phyloP scores from a whole-genome alignment of 2,329 filamentous ascomycete genomes.

The Diaporthe sp. region DNA sequence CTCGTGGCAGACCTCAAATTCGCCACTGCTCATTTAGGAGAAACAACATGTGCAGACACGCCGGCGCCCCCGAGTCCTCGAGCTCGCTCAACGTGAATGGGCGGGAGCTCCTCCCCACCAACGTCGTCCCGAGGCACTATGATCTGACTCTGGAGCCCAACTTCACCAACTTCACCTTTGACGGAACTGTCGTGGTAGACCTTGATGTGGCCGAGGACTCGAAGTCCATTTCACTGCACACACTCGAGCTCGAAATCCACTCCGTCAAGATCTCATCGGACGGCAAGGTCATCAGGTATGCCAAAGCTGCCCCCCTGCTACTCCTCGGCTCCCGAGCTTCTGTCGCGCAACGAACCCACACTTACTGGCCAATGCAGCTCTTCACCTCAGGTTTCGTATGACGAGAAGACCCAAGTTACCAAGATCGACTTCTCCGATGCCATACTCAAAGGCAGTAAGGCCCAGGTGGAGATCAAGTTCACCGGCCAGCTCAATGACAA shows the following conservation, averaged over 20 bases:
- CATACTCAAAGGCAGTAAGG: slow-evolving; percentile 81
- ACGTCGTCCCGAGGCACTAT: slow-evolving; percentile 94
- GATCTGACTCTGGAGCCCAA: slow-evolving; percentile 92
- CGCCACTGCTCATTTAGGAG: slow-evolving; percentile 82
- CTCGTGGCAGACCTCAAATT: slow-evolving; percentile 40
- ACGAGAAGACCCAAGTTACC: slow-evolving; percentile 84
- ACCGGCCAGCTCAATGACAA: slow-evolving; percentile 86
- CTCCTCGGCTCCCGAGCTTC: neutral
- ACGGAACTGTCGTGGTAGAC: slow-evolving; percentile 87
- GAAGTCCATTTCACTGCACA: slow-evolving; percentile 88
- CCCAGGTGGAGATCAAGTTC: slow-evolving; percentile 82
- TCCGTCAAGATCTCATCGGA: slow-evolving; percentile 75
- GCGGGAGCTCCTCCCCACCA: slow-evolving; percentile 89
- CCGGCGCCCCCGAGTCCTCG: slow-evolving; percentile 50
- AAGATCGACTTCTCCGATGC: slow-evolving; percentile 83
- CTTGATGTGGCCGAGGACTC: slow-evolving; percentile 89
- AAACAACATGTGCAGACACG: slow-evolving; percentile 75
- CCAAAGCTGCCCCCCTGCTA: slow-evolving; percentile 19
- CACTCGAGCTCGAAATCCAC: slow-evolving; percentile 86
- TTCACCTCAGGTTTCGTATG: slow-evolving; percentile 77
- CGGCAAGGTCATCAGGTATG: slow-evolving; percentile 64
- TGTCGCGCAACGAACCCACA: slow-evolving; percentile 35
- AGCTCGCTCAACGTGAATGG: slow-evolving; percentile 57
- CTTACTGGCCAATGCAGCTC: slow-evolving; percentile 60
- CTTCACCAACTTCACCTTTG: slow-evolving; percentile 87